A percentile compares a stretch with the other conserved stretches of the same genome.
phyloP scores from a whole-genome alignment of 805 yeast genomes.

The Maudiozyma saulgeensis region DNA sequence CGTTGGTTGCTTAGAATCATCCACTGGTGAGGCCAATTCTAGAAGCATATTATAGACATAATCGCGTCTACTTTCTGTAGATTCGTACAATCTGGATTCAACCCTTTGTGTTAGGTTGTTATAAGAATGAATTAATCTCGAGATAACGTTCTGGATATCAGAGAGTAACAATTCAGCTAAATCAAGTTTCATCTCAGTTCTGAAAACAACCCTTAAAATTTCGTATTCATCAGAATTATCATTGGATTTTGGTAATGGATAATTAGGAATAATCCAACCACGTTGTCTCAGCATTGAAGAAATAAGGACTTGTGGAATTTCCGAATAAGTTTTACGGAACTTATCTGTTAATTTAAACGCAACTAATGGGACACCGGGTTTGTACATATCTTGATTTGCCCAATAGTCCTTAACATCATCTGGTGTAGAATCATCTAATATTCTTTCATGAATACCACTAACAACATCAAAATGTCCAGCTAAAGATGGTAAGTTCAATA shows the following conservation, averaged over 20 bases:
- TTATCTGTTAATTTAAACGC: conserved; percentile 65
- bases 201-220: conserved; percentile 76
- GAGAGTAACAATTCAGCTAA: conserved; percentile 27
- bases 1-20: not conserved
- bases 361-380: conserved; percentile 82
- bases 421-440: conserved; percentile 26
- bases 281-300: conserved; percentile 64
- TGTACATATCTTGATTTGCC: conserved; percentile 37
- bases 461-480: conserved; percentile 61
- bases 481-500: conserved; percentile 50
- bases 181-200: conserved; percentile 48
- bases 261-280: conserved; percentile 86
- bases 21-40: conserved; percentile 16
- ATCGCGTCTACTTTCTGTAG: conserved; percentile 7
- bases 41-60: conserved; percentile 17
- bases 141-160: conserved; percentile 17
- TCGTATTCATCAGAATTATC: conserved; percentile 45
- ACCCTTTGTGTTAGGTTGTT: conserved; percentile 6
- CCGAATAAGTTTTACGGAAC: conserved; percentile 55
- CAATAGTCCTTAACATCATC: conserved; percentile 21
- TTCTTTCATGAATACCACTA: conserved; percentile 64
- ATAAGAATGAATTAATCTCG: conserved; percentile 15
- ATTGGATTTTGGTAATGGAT: conserved; percentile 55
- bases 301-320: conserved; percentile 70
- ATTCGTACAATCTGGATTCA: not conserved